phyloP scores from a whole-genome alignment of 2,329 filamentous ascomycete genomes.

The Hypomyces rosellus region DNA sequence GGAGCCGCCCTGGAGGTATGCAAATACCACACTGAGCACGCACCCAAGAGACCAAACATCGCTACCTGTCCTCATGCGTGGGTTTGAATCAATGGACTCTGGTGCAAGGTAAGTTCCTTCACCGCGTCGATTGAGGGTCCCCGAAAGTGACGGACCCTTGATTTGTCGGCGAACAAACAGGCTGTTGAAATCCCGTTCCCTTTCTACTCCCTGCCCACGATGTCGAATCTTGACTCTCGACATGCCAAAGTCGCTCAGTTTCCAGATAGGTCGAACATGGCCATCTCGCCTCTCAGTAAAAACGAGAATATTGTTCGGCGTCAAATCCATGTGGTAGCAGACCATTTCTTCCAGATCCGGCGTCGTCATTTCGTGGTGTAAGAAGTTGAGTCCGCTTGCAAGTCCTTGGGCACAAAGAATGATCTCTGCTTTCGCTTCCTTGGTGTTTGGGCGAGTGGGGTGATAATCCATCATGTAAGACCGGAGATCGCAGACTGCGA shows the following conservation, averaged over 20 bases:
- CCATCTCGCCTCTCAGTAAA: constrained; percentile 15
- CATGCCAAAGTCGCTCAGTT: constrained; percentile 37
- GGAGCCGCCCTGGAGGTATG: constrained; percentile 28
- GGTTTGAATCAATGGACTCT: constrained; percentile 20
- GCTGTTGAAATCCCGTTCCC: constrained; percentile 23
- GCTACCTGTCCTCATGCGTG: constrained; percentile 27
- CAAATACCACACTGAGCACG: constrained; percentile 32
- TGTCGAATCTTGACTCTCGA: constrained; percentile 27
- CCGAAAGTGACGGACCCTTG: constrained; percentile 15
- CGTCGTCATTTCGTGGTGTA: constrained; percentile 30
- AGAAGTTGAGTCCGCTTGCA: constrained; percentile 29
- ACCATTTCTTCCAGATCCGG: constrained; percentile 22
- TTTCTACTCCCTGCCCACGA: constrained; percentile 13
- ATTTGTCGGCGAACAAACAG: constrained; percentile 20
- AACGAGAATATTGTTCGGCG: constrained; percentile 31
- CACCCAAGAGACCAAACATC: constrained; percentile 38
- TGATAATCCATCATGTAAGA: constrained; percentile 28
- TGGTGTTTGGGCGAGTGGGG: constrained; percentile 12
- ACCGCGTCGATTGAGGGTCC: constrained; percentile 22
- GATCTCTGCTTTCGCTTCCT: constrained; percentile 20
- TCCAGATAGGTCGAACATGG: constrained; percentile 26
- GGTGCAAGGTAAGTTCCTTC: constrained; percentile 34
- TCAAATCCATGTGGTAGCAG: constrained; percentile 37
- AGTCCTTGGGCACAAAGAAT: constrained; percentile 25
- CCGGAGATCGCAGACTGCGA: constrained; percentile 30